Evolutionary conservation across 208 protist genomes (phyloP).

Genomic region (Crithidia acanthocephali): DNA sequence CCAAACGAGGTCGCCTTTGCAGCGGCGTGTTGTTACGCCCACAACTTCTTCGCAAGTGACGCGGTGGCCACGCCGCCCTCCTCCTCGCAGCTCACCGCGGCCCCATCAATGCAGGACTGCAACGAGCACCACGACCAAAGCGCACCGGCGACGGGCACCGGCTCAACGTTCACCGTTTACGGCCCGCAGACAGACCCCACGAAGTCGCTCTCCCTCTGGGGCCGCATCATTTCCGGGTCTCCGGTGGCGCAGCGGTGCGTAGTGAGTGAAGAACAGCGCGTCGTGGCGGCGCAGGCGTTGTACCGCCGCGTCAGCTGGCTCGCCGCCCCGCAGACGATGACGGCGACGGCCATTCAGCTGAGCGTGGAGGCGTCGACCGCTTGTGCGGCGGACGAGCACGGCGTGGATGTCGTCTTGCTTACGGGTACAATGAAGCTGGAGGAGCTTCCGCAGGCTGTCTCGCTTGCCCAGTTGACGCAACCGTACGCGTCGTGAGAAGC

Average conservation of each 20-base stretch:
- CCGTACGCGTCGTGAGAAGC: conserved; percentile 22
- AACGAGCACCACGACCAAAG: no score
- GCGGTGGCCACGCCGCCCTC: neutral
- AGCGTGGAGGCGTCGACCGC: conserved; percentile 17
- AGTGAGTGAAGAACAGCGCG: conserved; percentile 59
- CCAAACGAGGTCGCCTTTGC: conserved; percentile 56
- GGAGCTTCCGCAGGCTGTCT: conserved; percentile 52
- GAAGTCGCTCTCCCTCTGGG: conserved; percentile 40
- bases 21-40: conserved; percentile 56
- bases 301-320: conserved; percentile 52
- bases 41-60: conserved; percentile 36
- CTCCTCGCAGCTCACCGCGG: neutral
- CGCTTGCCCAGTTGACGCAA: conserved; percentile 39
- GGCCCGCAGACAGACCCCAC: conserved; percentile 51
- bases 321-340: conserved; percentile 41
- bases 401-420: conserved; percentile 57
- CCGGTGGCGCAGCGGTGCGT: conserved; percentile 32
- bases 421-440: conserved; percentile 57
- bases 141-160: neutral
- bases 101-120: no score
- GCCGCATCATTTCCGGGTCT: conserved; percentile 37
- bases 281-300: conserved; percentile 44
- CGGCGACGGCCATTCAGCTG: conserved; percentile 49
- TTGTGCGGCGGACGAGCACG: conserved; percentile 9
- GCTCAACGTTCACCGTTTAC: conserved; percentile 39